phyloP scores from a whole-genome alignment of 1,284 basidiomycete species.

The Hypsizygus ulmarius region DNA sequence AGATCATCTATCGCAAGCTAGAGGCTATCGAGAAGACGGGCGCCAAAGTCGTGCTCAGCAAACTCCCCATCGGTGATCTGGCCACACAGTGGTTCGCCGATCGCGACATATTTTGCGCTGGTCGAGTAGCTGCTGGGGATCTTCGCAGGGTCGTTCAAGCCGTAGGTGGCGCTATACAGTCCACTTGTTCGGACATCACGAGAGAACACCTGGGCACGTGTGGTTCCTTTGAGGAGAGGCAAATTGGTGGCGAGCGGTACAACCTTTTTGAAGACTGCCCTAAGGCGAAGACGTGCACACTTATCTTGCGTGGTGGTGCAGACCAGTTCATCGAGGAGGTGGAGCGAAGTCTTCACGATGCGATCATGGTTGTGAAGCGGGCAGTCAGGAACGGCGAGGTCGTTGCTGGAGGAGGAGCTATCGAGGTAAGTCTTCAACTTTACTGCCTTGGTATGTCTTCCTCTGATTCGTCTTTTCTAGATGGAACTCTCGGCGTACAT shows the following conservation, averaged over 20 bases:
- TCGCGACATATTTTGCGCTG: conserved; percentile 98
- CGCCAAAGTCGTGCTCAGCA: conserved; percentile 96
- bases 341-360: conserved; percentile 95
- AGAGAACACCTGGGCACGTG: conserved; percentile 92
- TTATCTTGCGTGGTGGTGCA: conserved; percentile 93
- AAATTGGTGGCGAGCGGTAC: conserved; percentile 97
- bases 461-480: conserved; percentile 31
- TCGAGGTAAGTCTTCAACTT: conserved; percentile 65
- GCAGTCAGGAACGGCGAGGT: conserved; percentile 95
- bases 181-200: conserved; percentile 91
- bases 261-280: conserved; percentile 95
- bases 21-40: conserved; percentile 96
- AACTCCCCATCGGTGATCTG: conserved; percentile 97
- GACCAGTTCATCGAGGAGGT: conserved; percentile 99
- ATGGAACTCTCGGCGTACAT: conserved; percentile 97
- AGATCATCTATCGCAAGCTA: conserved; percentile 98
- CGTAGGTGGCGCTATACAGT: conserved; percentile 93
- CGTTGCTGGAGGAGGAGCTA: conserved; percentile 96
- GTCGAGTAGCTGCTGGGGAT: conserved; percentile 90
- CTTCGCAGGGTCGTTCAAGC: conserved; percentile 95
- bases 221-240: conserved; percentile 89
- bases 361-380: conserved; percentile 99
- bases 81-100: conserved; percentile 99
- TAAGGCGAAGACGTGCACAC: conserved; percentile 97
- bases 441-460: conserved; percentile 1